Percentiles rank a stretch among this genome's conserved stretches.
Conservation (phyloP, 2,329 filamentous ascomycete genomes). For the Ambrosiella beaveri region DNA sequence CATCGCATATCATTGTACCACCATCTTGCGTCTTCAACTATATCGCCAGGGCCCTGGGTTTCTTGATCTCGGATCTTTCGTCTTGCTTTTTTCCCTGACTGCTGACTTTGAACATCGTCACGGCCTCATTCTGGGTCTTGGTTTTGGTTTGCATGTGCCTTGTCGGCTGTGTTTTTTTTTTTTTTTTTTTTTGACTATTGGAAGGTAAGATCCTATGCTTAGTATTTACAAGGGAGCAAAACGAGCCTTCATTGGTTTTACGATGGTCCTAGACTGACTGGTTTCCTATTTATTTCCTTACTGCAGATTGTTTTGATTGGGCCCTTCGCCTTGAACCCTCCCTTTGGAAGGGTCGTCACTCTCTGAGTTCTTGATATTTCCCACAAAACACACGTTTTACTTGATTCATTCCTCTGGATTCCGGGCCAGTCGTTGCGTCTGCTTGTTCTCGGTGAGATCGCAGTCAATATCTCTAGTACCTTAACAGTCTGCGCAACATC, state of each 20-base stretch:
- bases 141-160: not conserved
- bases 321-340: not conserved
- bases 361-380: not conserved
- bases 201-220: not conserved
- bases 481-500: too few relatives aligned
- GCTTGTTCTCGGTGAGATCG: too few relatives aligned
- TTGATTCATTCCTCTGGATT: too few relatives aligned
- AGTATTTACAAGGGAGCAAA: not conserved
- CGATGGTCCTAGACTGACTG: not conserved
- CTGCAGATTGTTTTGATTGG: not conserved
- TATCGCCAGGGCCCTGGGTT: not conserved
- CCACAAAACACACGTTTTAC: too few relatives aligned
- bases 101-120: not conserved
- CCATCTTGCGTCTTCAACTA: not conserved
- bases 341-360: not conserved
- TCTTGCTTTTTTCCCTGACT: not conserved
- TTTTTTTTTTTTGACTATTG: not conserved
- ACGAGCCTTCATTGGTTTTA: not conserved
- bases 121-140: not conserved
- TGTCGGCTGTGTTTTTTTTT: not conserved
- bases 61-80: not conserved
- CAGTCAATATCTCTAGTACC: too few relatives aligned
- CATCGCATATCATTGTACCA: not conserved
- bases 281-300: not conserved
- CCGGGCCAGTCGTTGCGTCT: too few relatives aligned